phyloP scores from a whole-genome alignment of 805 yeast genomes.

The Yamadazyma sp. region DNA sequence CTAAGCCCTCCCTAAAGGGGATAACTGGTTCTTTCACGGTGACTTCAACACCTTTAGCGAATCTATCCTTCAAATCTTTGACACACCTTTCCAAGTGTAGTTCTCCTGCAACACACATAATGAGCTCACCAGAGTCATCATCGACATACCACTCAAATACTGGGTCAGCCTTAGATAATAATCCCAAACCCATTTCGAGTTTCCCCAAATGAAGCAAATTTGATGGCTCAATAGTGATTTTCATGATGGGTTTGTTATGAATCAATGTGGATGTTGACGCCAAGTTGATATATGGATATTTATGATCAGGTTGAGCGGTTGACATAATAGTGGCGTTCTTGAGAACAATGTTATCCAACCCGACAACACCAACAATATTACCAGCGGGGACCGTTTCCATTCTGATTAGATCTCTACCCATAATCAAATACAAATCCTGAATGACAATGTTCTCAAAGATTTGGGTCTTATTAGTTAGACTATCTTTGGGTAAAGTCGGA shows the following conservation, averaged over 20 bases:
- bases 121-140: slow-evolving; percentile 86
- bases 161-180: slow-evolving; percentile 88
- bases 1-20: slow-evolving; percentile 87
- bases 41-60: slow-evolving; percentile 82
- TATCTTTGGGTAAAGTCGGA: slow-evolving; percentile 46
- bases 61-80: slow-evolving; percentile 85
- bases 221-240: slow-evolving; percentile 93
- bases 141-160: slow-evolving; percentile 85
- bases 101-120: slow-evolving; percentile 95
- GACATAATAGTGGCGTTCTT: slow-evolving; percentile 80
- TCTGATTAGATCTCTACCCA: slow-evolving; percentile 89
- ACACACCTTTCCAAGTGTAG: slow-evolving; percentile 92
- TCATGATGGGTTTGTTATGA: slow-evolving; percentile 83
- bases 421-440: slow-evolving; percentile 71
- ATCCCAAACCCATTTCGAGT: slow-evolving; percentile 73
- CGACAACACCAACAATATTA: slow-evolving; percentile 90
- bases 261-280: slow-evolving; percentile 47
- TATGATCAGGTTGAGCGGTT: slow-evolving; percentile 43
- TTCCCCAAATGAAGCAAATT: slow-evolving; percentile 78
- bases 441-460: slow-evolving; percentile 58
- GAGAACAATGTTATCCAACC: slow-evolving; percentile 76
- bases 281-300: slow-evolving; percentile 67
- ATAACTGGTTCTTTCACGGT: slow-evolving; percentile 88
- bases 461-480: slow-evolving; percentile 46
- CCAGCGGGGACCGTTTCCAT: slow-evolving; percentile 89